These are phyloP conservation scores for Mikania micrantha DNA, from an alignment of 129 eudicot genomes.

Conservation along the genomic window DNA sequence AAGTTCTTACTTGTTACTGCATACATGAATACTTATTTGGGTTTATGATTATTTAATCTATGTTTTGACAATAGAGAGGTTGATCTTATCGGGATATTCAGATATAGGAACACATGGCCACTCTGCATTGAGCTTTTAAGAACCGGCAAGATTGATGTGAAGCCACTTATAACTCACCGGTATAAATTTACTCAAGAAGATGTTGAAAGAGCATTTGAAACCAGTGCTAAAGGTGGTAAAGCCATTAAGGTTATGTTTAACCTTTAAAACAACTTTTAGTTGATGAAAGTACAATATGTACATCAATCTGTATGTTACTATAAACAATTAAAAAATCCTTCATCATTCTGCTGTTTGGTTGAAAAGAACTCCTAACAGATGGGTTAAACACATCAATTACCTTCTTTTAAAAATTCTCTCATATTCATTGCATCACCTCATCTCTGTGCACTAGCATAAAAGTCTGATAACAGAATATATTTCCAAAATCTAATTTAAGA, in stretches of 20 bases:
- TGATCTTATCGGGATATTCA: constrained; percentile 44
- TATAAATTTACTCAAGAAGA: too few species aligned
- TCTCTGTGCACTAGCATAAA: too few species aligned
- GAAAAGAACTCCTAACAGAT: too few species aligned
- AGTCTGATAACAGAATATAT: too few species aligned
- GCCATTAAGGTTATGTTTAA: constrained; percentile 64
- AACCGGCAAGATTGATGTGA: constrained; percentile 45
- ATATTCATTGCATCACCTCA: too few species aligned
- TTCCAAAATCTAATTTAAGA: too few species aligned
- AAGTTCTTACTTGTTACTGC: background rate
- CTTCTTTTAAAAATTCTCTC: too few species aligned
- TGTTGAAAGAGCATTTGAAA: constrained; percentile 46
- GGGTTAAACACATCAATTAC: too few species aligned
- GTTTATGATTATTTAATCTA: background rate
- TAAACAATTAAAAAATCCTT: too few species aligned
- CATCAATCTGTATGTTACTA: too few species aligned
- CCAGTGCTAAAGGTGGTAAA: constrained; percentile 40
- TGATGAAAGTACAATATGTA: too few species aligned
- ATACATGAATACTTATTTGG: background rate
- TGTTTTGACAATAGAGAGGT: constrained; percentile 31
- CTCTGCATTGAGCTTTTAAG: constrained; percentile 43
- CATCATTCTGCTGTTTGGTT: too few species aligned
- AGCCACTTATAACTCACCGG: constrained; percentile 53
- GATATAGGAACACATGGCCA: constrained; percentile 49
- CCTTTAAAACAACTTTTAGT: constrained; percentile 12